Conservation (phyloP, 148 eudicot genomes). For the Tetragonia tetragonoides region DNA sequence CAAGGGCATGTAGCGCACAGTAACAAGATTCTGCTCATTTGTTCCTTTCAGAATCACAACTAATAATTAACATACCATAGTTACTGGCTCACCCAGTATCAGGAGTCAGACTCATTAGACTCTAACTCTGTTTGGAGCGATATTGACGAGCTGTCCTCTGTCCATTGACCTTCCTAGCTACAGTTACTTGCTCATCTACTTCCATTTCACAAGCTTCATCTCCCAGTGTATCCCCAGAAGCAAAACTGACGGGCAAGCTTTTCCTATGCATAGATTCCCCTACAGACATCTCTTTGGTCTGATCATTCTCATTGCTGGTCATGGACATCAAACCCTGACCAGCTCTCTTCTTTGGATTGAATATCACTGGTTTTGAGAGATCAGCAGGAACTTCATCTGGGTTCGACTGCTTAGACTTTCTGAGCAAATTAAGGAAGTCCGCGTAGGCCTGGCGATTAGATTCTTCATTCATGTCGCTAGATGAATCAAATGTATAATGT, state of each 20-base stretch:
- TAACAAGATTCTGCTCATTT: no score
- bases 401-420: slow-evolving; percentile 31
- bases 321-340: background rate
- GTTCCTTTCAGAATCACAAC: no score
- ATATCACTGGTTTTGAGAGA: slow-evolving; percentile 34
- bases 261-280: slow-evolving; percentile 28
- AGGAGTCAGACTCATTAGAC: slow-evolving; percentile 29
- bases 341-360: slow-evolving; percentile 29
- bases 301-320: slow-evolving; percentile 22
- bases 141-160: slow-evolving; percentile 49
- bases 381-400: slow-evolving; percentile 37
- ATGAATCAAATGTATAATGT: slow-evolving; percentile 49
- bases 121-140: slow-evolving; percentile 43
- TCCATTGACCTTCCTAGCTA: slow-evolving; percentile 22
- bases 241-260: slow-evolving; percentile 32
- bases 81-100: slow-evolving; percentile 8
- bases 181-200: slow-evolving; percentile 49
- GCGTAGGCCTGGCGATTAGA: slow-evolving; percentile 30
- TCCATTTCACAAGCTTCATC: slow-evolving; percentile 60
- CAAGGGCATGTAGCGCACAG: background rate
- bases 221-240: slow-evolving; percentile 30
- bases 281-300: slow-evolving; percentile 11
- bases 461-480: slow-evolving; percentile 34
- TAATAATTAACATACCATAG: background rate
- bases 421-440: slow-evolving; percentile 28